Evolutionary conservation across 805 yeast species (phyloP).

Genomic region (Schwanniomyces polymorphus): DNA sequence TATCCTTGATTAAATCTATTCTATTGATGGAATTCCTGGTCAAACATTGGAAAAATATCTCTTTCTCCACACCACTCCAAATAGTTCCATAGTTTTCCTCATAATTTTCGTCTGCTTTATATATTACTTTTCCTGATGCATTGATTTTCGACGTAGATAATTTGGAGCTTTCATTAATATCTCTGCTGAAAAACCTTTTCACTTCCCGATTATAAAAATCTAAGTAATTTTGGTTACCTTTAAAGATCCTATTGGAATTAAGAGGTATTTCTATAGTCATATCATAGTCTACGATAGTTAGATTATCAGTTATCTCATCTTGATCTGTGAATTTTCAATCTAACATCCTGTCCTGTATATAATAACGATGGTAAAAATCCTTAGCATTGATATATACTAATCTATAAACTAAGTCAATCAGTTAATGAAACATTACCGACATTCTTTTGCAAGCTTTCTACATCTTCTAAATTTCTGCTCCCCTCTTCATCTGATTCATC

Average conservation of each 20-base stretch:
- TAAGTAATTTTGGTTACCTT: conserved; percentile 28
- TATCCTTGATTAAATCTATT: conserved; percentile 37
- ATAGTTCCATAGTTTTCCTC: conserved; percentile 23
- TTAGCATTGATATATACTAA: not conserved
- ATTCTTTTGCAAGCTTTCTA: not conserved
- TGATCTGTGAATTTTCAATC: not conserved
- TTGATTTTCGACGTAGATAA: conserved; percentile 11
- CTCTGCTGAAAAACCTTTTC: conserved; percentile 14
- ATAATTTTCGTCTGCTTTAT: conserved; percentile 5
- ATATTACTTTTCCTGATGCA: conserved; percentile 12
- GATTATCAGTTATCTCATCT: not conserved
- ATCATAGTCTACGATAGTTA: not conserved
- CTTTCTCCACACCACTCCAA: conserved; percentile 54
- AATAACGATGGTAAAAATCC: not conserved
- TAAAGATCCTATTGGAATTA: conserved; percentile 14
- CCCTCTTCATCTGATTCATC: conserved; percentile 9
- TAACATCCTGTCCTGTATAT: not conserved
- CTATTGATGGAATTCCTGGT: conserved; percentile 50
- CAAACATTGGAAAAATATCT: conserved; percentile 48
- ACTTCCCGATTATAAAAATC: conserved; percentile 28
- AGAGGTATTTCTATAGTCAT: conserved; percentile 1
- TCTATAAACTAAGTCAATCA: not conserved
- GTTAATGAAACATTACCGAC: not conserved
- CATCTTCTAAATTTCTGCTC: not conserved
- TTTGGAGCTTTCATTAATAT: conserved; percentile 1